Base-by-base conservation (phyloP, 2,329 filamentous ascomycete species). In the Aspergillus ibericus region DNA sequence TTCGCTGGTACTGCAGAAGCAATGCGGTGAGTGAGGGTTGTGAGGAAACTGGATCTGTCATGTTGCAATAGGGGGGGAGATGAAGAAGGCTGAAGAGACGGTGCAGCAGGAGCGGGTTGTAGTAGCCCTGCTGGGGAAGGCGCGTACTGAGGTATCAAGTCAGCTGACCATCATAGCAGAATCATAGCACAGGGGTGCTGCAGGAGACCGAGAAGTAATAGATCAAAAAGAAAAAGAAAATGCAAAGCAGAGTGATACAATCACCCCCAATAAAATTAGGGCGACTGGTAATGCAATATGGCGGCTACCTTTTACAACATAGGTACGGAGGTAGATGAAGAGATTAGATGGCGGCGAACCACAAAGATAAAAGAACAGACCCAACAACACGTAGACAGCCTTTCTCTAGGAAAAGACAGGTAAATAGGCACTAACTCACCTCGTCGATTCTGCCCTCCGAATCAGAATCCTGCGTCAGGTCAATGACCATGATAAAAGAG, bases 381-480 rank as follows among this genome's bases (percentile, higher is more conserved):
- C 9, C n/a, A 16, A 35, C 12, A 52, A 25, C 22, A 36, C 36
- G 9, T 49, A 51, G 35, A 34, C 25, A 22, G 9, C 13, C 29
- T 16, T 29, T 13, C 15, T 32, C 29, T 32, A 32, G 9, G 29
- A 9, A 9, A 9, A 9, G 29, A 10, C 8, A 32, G 29, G 12
- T 32, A 32, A 9, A 9, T 10, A 32, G 29, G 8, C 29, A 10
- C 29, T 10, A 53, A 59, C 62, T 52, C 50, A 64, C 62, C 56
- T 29, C 22, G 12, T 44, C 29, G 4, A 3, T 44, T 7, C 38
- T 56, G 18, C 61, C 61, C 18, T 68, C 68, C 1, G 66, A 56
- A 36, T 69, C 66, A 3, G 66, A 70, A 42, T 71, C 67, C 29
- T 52, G 36, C 0, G 68, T 71, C 13, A 71, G 48, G 49, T 71